phyloP scores from a whole-genome alignment of 2,329 filamentous ascomycete genomes.

The Phaeosphaeriaceae sp. region DNA sequence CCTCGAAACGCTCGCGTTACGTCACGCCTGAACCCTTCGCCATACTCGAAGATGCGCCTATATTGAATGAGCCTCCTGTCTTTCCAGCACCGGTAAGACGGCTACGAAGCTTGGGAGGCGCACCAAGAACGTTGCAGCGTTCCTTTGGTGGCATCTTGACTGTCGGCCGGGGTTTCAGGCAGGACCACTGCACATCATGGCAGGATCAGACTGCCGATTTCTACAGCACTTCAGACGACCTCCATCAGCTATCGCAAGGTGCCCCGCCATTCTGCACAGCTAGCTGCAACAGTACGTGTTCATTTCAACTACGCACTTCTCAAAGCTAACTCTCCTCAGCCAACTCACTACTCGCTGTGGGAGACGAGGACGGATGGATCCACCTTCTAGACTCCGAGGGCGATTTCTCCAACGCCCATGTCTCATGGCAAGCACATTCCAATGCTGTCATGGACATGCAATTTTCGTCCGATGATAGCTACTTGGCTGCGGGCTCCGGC shows the following conservation, averaged over 20 bases:
- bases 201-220: constrained; percentile 66
- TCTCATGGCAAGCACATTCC: constrained; percentile 68
- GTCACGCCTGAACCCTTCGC: constrained; percentile 37
- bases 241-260: constrained; percentile 57
- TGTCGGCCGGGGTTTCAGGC: constrained; percentile 47
- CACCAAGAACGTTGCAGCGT: constrained; percentile 51
- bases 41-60: constrained; percentile 41
- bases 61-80: constrained; percentile 29
- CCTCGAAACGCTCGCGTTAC: constrained; percentile 46
- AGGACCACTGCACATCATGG: constrained; percentile 60
- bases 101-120: constrained; percentile 41
- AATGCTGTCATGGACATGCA: constrained; percentile 77
- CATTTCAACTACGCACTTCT: not conserved
- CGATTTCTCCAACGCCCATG: constrained; percentile 63
- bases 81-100: constrained; percentile 47
- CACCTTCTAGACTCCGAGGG: constrained; percentile 66
- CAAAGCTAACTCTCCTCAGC: constrained; percentile 47
- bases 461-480: constrained; percentile 71
- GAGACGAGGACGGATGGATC: constrained; percentile 72
- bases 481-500: constrained; percentile 74
- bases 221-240: constrained; percentile 63
- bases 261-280: constrained; percentile 71
- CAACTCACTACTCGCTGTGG: constrained; percentile 72
- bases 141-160: constrained; percentile 55
- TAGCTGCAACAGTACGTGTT: constrained; percentile 67